These are phyloP conservation scores for Daldinia loculata DNA, from an alignment of 495 filamentous ascomycete genomes.

Conservation along the genomic window DNA sequence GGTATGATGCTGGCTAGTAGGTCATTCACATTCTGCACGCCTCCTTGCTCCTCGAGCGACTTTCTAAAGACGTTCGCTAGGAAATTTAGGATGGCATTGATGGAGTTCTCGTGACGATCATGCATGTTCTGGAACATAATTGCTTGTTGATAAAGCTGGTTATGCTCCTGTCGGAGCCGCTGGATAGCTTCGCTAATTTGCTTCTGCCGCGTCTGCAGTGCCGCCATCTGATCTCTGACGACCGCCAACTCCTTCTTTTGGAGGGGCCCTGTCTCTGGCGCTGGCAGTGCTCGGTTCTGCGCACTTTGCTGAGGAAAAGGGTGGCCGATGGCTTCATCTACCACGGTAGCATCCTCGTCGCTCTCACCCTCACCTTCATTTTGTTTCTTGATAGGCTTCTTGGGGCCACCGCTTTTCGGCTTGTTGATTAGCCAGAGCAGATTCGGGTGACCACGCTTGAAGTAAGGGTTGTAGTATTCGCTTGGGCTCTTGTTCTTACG, in stretches of 20 bases:
- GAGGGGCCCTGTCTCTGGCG: constrained; percentile 58
- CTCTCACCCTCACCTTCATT: constrained; percentile 78
- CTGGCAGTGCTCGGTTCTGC: constrained; percentile 41
- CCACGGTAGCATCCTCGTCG: constrained; percentile 66
- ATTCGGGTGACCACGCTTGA: constrained; percentile 91
- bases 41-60: constrained; percentile 65
- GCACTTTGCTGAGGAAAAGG: constrained; percentile 22
- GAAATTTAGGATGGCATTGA: constrained; percentile 97
- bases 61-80: constrained; percentile 94
- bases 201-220: constrained; percentile 83
- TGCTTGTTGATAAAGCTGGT: constrained; percentile 88
- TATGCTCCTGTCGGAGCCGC: constrained; percentile 82
- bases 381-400: constrained; percentile 66
- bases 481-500: constrained; percentile 96
- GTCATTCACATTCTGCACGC: constrained; percentile 72
- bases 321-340: constrained; percentile 50
- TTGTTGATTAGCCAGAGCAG: constrained; percentile 98
- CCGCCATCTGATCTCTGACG: constrained; percentile 80
- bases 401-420: constrained; percentile 73
- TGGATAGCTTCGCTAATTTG: constrained; percentile 81
- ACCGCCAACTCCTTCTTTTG: constrained; percentile 81
- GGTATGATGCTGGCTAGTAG: constrained; percentile 75
- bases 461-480: constrained; percentile 97
- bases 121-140: constrained; percentile 89
- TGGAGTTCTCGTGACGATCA: constrained; percentile 95